Base-by-base conservation (phyloP, 192 early-diverging fungal genomes). In the Thamnidium elegans region DNA sequence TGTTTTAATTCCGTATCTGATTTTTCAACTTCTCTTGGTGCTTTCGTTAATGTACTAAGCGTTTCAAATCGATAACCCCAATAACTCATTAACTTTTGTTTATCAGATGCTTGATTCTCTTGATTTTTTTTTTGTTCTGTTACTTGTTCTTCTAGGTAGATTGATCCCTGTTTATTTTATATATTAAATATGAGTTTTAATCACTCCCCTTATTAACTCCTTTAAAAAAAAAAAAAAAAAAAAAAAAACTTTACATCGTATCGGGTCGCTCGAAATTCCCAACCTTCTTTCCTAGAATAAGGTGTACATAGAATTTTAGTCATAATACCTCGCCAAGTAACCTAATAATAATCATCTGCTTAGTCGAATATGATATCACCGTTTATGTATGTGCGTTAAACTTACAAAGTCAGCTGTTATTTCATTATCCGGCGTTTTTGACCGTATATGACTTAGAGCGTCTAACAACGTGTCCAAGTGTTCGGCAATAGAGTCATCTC, bases 31-130 rank as follows among this genome's bases (percentile, higher is more conserved):
- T 75, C n/a, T 6, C 69, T 58, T 0, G 91, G 81, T 17, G 86
- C 82, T 14, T 74, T 80, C 26, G 78, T 73, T 9, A 92, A 58
- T 0, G 89, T 91, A 43, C 80, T 84, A 9, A 94, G 77, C 2
- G 80, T 82, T 71, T 99, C 96, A 68, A 96, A 97, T 61, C 82
- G 84, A 77, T 99, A 97, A 0, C 96, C 95, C 81, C 88, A 90
- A 65, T 94, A 97, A 42, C 74, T 86, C 85, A 92, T 84, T 30
- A 88, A 67, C 50, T 84, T 81, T 61, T 92, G 84, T 44, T 79
- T 45, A 9, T 84, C 83, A 7, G 75, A 70, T 13, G 58, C 45
- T 31, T 79, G 80, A 10, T 39, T 61, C n/a, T 80, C 70, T 4
- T 68, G 58, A 5, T 59, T 59, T 7, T 76, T 64, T 14, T 72